Base-by-base conservation (phyloP, 495 filamentous ascomycete genomes). In the Xylaria sp. region DNA sequence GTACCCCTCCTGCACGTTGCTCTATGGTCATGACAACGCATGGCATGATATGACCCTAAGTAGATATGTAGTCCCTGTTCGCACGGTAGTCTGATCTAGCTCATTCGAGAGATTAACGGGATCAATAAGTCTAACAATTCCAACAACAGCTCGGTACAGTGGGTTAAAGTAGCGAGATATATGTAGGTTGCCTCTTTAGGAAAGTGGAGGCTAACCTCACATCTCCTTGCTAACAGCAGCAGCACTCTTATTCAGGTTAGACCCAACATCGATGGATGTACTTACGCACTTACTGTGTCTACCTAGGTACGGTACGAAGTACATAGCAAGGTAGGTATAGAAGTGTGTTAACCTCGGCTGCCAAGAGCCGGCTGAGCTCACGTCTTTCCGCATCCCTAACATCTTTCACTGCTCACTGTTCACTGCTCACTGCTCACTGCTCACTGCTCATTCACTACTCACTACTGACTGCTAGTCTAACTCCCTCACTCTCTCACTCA, bases 321-420 rank as follows among this genome's bases (percentile, higher is more conserved):
- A n/a, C n/a, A n/a, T n/a, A n/a, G n/a, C n/a, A n/a, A n/a, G n/a
- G n/a, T n/a, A n/a, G n/a, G n/a, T n/a, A n/a, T n/a, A n/a, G n/a
- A n/a, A n/a, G n/a, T 33, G 26, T 46, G 31, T 43, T 63, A 63
- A 67, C 63, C 63, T 67, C 63, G 63, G 63, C 63, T 67, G 63
- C 63, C 63, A 67, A 67, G 63, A 53, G 24, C 31, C 35, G 62
- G 31, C 21, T 53, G 0, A 31, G 29, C 63, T 67, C 29, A 55
- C 26, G 8, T 37, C 35, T 29, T 55, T 9, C 15, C 0, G 11
- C 29, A 53, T 24, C 21, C 24, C 24, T 29, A 2, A 29, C 26
- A 53, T 26, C 1, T 11, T 26, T 31, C 52, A 53, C 50, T 53
- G 11, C n/a, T n/a, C n/a, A n/a, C n/a, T n/a, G 14, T 11, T 15